Evolutionary conservation across 257 asterid genomes (phyloP), one percentile per base, ranked within the genome.

Genomic region (Thymus mandschuricus): DNA sequence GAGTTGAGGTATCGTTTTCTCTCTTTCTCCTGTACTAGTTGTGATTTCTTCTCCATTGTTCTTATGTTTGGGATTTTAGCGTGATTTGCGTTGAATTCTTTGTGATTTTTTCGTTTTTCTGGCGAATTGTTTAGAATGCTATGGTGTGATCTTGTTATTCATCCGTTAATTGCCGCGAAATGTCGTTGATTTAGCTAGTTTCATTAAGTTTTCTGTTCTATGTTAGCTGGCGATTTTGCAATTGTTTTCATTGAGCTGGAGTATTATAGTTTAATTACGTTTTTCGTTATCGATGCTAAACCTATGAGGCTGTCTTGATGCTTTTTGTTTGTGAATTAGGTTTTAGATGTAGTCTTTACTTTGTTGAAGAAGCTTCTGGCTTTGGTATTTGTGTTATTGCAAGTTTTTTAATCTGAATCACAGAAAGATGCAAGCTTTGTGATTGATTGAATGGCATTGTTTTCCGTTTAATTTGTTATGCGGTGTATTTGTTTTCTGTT

Each of bases 1-100:
- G 77, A 52, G 89, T 84, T 33, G 81, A 80, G 89, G 89, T 76
- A 15, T 1, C 34, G 0, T 2, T 35, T 3, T 55, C 48, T 67
- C 35, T 38, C 35, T 4, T 21, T 1, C 54, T 35, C 34, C 4
- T 27, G 9, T 0, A 7, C 1, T 4, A 15, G 30, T 10, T 58
- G 4, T 13, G 1, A 0, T n/a, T 40, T 38, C 15, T 30, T 5
- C 2, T 43, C 0, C 10, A 2, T 60, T 10, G 13, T 12, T 48
- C n/a, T 12, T 35, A 35, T 3, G 1, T 12, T 60, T 21, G 21
- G 48, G 3, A 64, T 60, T 48, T 51, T 21, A 51, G 59, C 28
- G 9, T 38, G 15, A 0, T 62, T 15, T 62, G 44, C 48, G 8
- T 44, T 6, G 9, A 44, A 9, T 44, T 10, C 8, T 3, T 38